phyloP scores from a whole-genome alignment of 352 stramenopile species.

The Phytophthora podocarpi region DNA sequence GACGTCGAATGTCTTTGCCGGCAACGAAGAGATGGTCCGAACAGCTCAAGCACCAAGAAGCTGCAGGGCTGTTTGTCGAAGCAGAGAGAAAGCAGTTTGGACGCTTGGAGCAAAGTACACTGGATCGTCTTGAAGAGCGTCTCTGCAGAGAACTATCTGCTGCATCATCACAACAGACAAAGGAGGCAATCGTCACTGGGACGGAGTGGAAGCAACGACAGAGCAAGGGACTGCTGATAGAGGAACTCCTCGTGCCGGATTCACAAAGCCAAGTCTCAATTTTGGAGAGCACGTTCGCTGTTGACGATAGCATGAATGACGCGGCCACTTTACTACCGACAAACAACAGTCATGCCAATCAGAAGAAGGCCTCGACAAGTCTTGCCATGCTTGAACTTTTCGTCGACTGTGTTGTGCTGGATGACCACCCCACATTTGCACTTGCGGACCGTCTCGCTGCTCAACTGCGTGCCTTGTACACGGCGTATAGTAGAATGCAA shows the following conservation, averaged over 20 bases:
- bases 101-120: constrained; percentile 51
- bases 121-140: constrained; percentile 59
- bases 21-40: constrained; percentile 35
- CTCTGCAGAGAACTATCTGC: constrained; percentile 38
- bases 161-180: background rate
- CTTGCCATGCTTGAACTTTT: constrained; percentile 52
- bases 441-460: constrained; percentile 67
- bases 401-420: constrained; percentile 64
- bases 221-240: constrained; percentile 1
- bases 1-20: background rate
- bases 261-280: background rate
- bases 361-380: background rate
- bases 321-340: background rate
- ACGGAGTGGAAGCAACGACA: background rate
- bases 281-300: background rate
- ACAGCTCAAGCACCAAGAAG: constrained; percentile 50
- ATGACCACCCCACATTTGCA: constrained; percentile 77
- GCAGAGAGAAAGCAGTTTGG: constrained; percentile 39
- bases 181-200: background rate
- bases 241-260: constrained; percentile 13
- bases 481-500: constrained; percentile 58
- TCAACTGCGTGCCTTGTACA: constrained; percentile 63
- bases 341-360: background rate
- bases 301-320: background rate
- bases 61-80: constrained; percentile 52